Evolutionary conservation across 2,329 filamentous ascomycete species (phyloP), one percentile per base, ranked within the genome.

Genomic region (Dactylellina haptotyla): DNA sequence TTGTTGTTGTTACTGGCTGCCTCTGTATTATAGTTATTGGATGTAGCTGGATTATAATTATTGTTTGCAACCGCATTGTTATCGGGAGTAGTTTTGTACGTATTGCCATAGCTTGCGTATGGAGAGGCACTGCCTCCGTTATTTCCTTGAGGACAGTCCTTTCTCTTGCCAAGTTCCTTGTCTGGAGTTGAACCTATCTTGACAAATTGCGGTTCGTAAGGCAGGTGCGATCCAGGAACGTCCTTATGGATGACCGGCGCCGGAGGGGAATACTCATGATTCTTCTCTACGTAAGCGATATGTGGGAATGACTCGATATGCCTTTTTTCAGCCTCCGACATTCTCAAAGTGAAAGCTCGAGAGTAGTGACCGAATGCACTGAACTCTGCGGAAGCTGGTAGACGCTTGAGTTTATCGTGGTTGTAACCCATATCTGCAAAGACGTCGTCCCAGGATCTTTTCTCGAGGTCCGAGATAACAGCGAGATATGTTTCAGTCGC

Each of bases 281-380:
- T 50, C 23, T 30, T 2, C 25, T 50, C 45, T 1, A 50, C 25
- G 28, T 25, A 50, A 1, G 45, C 20, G 20, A 50, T 50, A 6
- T 34, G 16, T 1, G 48, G 16, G 6, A 51, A 20, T n/a, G 25
- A 51, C 10, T 32, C 28, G 18, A 51, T 18, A 5, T 16, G 48
- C 9, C 20, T 14, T n/a, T 32, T 50, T 18, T 51, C 48, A 1
- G 26, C 26, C 16, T 1, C 4, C 0, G 48, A 51, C 63, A 77
- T 62, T 14, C 45, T 57, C 10, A 70, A 75, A 1, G 76, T 70
- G 50, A 77, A 77, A 0, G 76, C 77, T n/a, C 75, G 76, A 1
- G 45, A 30, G 18, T 57, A 46, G 41, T 57, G 53, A 2, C 62
- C 62, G 45, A 58, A 58, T 8, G 51, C 32, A 43, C 51, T 58